Evolutionary conservation across 768 basidiomycete species (phyloP).

Genomic region (Lentinula detonsa): DNA sequence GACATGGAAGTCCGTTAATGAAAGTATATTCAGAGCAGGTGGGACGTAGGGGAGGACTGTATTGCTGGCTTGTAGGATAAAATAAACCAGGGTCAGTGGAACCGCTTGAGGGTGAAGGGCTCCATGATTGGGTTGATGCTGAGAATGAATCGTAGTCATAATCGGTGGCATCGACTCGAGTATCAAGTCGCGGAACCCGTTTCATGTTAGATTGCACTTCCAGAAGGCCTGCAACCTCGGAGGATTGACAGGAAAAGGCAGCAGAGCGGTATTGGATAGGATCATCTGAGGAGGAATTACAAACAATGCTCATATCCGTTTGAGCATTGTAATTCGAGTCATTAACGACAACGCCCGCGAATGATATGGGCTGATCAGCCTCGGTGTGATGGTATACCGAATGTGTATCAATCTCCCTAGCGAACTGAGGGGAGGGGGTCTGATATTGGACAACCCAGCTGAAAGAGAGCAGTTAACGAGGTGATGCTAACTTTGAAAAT

Average conservation of each 20-base stretch:
- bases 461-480: not conserved
- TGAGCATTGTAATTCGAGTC: not conserved
- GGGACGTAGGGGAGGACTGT: not conserved
- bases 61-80: not conserved
- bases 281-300: not conserved
- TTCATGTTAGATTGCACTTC: not conserved
- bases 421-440: not conserved
- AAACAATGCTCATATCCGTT: not conserved
- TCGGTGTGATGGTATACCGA: not conserved
- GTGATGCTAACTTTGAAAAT: not conserved
- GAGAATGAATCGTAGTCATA: not conserved
- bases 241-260: not conserved
- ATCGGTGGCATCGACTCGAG: not conserved
- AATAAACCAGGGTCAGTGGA: not conserved
- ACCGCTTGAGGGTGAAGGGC: not conserved
- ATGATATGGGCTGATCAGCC: not conserved
- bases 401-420: not conserved
- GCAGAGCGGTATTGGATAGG: not conserved
- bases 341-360: not conserved
- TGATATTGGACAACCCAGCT: not conserved
- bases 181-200: not conserved
- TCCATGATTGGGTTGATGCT: not conserved
- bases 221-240: not conserved
- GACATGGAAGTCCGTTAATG: not conserved
- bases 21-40: not conserved